Conservation (phyloP, 306 rosid species). For the Gynostemma pentaphyllum region DNA sequence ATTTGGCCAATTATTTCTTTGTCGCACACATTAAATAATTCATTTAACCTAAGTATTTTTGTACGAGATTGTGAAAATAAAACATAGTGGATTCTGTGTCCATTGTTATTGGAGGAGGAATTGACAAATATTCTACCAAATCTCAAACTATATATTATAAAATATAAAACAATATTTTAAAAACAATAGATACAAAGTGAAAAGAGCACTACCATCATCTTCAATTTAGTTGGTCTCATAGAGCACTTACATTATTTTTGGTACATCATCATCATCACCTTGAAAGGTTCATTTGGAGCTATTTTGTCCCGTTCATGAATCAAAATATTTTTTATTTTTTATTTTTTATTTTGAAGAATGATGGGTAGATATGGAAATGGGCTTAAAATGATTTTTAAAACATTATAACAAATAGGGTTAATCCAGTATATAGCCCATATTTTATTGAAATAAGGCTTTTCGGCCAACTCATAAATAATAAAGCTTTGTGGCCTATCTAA, state of each 20-base stretch:
- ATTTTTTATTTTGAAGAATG: background rate
- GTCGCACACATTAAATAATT: background rate
- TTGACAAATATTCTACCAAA: conserved; percentile 5
- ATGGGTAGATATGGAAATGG: conserved; percentile 2
- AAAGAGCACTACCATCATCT: background rate
- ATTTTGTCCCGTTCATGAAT: conserved; percentile 6
- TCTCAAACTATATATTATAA: background rate
- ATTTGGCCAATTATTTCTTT: background rate
- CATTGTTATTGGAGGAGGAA: conserved; percentile 1
- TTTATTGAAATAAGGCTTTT: no score
- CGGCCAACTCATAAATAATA: no score
- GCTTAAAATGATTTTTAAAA: no score
- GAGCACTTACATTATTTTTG: conserved; percentile 1
- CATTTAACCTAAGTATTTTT: background rate
- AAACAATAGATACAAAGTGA: background rate
- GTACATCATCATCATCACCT: background rate
- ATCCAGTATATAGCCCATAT: no score
- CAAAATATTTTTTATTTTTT: background rate
- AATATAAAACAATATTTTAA: background rate
- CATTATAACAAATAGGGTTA: no score
- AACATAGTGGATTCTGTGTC: background rate
- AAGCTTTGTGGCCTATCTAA: no score
- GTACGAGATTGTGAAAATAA: background rate
- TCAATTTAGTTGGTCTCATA: no score
- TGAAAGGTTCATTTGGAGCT: conserved; percentile 5